These are phyloP conservation scores for Agaricus sinodeliciosus DNA, from an alignment of 768 basidiomycete species.

Conservation along the genomic window DNA sequence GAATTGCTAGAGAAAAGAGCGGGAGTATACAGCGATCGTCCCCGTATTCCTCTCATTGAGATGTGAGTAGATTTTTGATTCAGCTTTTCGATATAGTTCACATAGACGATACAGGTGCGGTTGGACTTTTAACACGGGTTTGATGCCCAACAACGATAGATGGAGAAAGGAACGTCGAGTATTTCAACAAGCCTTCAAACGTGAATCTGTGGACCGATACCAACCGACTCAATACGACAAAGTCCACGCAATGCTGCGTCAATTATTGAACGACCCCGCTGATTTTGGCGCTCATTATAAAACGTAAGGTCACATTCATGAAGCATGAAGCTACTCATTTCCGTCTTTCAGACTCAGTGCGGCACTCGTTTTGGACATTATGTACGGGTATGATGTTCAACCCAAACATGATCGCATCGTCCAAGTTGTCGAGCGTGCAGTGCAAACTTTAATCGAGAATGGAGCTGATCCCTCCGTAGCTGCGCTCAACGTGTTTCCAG, in stretches of 20 bases:
- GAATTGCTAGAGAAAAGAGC: constrained; percentile 6
- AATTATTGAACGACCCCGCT: not conserved
- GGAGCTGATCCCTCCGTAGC: constrained; percentile 16
- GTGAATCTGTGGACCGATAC: not conserved
- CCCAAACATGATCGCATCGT: constrained; percentile 19
- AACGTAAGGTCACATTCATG: not conserved
- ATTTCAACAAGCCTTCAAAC: constrained; percentile 5
- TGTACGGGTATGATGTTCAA: constrained; percentile 26
- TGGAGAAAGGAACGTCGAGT: constrained; percentile 1
- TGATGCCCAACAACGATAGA: constrained; percentile 2
- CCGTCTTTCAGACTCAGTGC: not conserved
- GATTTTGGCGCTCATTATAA: constrained; percentile 4
- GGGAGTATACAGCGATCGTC: constrained; percentile 1
- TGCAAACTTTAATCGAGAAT: constrained; percentile 14
- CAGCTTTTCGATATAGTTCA: not conserved
- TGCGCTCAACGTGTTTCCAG: constrained; percentile 20
- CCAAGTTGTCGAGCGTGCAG: constrained; percentile 14
- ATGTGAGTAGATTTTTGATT: not conserved
- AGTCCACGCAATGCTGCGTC: constrained; percentile 1
- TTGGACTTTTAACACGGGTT: constrained; percentile 7
- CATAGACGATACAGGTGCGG: not conserved
- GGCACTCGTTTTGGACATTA: constrained; percentile 11
- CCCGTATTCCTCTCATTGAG: not conserved
- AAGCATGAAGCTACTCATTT: not conserved
- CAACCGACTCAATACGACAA: not conserved